Evolutionary conservation across 805 yeast species (phyloP), one percentile per base, ranked within the genome.

Genomic region (Komagataella populi): DNA sequence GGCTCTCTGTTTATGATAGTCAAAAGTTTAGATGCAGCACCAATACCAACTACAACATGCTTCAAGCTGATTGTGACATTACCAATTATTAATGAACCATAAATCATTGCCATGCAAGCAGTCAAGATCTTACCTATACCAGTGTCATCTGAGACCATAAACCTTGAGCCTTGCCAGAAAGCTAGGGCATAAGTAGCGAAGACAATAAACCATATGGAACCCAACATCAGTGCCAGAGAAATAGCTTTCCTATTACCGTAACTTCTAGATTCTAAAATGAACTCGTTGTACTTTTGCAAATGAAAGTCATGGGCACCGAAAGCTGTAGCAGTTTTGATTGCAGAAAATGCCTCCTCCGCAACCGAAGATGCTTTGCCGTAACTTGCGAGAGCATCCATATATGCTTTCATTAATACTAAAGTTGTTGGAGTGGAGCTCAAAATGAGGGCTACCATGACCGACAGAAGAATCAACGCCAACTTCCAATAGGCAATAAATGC

Each of bases 371-470:
- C 46, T 20, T 45, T 20, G 7, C 23, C 22, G 12, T 44, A 44
- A 16, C 17, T 20, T 18, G 48, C 30, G 10, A 39, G 14, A 14
- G 50, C 12, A 3, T 23, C 4, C 50, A 14, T 30, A 5, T 30
- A 30, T 8, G 55, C 62, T 53, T 76, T 80, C 36, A 83, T 64
- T 3, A 79, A 49, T 0, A 60, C 54, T 5, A 85, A 79, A 62
- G 79, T 87, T 0, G 70, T 47, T 0, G 69, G 64, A 2, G 90
- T 76, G 1, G 80, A 59, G 0, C 77, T 23, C 0, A 77, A 58
- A 50, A 86, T 79, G 8, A 81, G 55, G 0, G 96, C 95, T 10
- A 85, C 73, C 63, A 89, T 71, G 2, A 60, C 62, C 12, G 66
- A 60, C 23, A 65, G 52, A 51, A 70, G 53, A 50, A 70, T 66